These are phyloP conservation scores for Allomyces arbusculus DNA, from an alignment of 192 early-diverging fungal species.

Conservation along the genomic window DNA sequence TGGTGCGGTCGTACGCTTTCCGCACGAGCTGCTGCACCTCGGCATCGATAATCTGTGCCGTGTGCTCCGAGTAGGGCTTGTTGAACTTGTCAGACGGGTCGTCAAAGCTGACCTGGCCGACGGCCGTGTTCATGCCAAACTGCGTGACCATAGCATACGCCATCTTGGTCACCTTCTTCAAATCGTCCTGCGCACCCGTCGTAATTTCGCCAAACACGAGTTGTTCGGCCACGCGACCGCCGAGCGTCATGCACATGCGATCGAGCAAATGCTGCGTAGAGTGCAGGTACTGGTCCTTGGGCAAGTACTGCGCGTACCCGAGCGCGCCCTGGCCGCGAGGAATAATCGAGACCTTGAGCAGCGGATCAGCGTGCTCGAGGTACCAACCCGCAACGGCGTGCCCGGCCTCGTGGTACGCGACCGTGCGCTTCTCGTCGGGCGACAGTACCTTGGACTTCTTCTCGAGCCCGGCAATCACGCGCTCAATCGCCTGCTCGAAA, in stretches of 20 bases:
- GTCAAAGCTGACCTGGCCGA: conserved; percentile 73
- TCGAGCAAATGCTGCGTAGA: conserved; percentile 79
- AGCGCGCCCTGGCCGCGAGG: conserved; percentile 85
- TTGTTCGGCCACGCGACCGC: conserved; percentile 63
- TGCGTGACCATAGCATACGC: conserved; percentile 87
- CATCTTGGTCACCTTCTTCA: conserved; percentile 91
- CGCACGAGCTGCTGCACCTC: conserved; percentile 72
- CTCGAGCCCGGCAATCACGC: conserved; percentile 92
- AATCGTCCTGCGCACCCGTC: conserved; percentile 87
- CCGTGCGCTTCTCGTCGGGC: conserved; percentile 95
- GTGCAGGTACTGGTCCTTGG: conserved; percentile 91
- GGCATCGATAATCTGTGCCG: conserved; percentile 78
- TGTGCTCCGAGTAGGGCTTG: conserved; percentile 93
- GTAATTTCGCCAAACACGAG: conserved; percentile 86
- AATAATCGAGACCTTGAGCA: conserved; percentile 96
- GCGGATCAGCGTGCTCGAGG: conserved; percentile 79
- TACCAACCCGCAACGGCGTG: conserved; percentile 98
- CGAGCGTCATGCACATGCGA: conserved; percentile 77
- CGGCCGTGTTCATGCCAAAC: conserved; percentile 79
- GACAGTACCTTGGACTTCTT: conserved; percentile 88
- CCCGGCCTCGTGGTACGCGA: conserved; percentile 97
- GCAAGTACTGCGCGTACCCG: conserved; percentile 97
- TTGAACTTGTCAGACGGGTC: conserved; percentile 57
- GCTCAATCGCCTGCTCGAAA: conserved; percentile 94
- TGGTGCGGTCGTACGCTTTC: conserved; percentile 63